phyloP scores from a whole-genome alignment of 2,329 filamentous ascomycete genomes.

The Phyllosticta citriasiana region DNA sequence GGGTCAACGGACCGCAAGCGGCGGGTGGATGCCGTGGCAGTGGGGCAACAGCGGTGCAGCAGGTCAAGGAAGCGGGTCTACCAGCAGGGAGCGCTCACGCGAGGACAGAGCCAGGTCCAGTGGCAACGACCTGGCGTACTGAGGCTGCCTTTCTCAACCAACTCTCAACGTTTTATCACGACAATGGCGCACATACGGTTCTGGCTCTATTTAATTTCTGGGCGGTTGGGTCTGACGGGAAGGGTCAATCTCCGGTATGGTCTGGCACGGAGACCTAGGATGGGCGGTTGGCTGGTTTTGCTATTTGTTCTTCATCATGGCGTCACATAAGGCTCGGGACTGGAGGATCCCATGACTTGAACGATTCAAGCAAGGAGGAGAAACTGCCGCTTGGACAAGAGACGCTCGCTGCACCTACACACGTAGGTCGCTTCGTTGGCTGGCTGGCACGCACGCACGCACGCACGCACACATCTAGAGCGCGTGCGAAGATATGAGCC shows the following conservation, averaged over 20 bases:
- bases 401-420: too few species aligned
- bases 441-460: too few species aligned
- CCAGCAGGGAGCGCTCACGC: conserved; percentile 4
- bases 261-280: not conserved
- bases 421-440: too few species aligned
- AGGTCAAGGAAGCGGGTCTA: not conserved
- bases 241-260: not conserved
- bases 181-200: not conserved
- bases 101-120: conserved; percentile 7
- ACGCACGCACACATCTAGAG: too few species aligned
- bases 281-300: not conserved
- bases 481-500: too few species aligned
- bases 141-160: not conserved
- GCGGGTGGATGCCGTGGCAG: conserved; percentile 42
- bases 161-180: not conserved
- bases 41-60: conserved; percentile 26
- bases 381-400: too few species aligned
- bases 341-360: too few species aligned
- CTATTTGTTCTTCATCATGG: too few species aligned
- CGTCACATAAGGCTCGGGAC: too few species aligned
- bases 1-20: conserved; percentile 23
- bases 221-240: not conserved
- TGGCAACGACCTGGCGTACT: conserved; percentile 10
- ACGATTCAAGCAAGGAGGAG: too few species aligned
- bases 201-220: not conserved